phyloP scores from a whole-genome alignment of 2,329 filamentous ascomycete genomes.

The Cadophora gregata region DNA sequence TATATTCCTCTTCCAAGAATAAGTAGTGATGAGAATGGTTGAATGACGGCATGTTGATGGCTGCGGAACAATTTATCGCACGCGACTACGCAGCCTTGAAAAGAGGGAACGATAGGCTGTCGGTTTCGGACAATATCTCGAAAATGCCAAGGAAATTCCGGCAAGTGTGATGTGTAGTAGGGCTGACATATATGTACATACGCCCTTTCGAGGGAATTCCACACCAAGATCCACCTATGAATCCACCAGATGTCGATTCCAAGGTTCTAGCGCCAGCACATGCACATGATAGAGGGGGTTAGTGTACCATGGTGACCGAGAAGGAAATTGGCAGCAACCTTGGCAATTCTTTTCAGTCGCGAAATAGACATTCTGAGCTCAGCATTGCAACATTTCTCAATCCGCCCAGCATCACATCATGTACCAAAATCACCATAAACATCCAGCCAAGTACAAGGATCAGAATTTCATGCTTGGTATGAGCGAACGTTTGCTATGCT shows the following conservation, averaged over 20 bases:
- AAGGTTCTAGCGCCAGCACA: background rate
- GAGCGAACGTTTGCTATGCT: conserved; percentile 43
- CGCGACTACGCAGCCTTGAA: too few species aligned
- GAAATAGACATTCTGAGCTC: background rate
- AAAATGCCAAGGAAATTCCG: background rate
- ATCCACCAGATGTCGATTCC: background rate
- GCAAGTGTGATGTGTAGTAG: background rate
- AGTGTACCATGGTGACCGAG: background rate
- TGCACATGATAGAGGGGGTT: background rate
- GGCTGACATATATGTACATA: too few species aligned
- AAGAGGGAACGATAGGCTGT: background rate
- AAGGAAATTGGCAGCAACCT: background rate
- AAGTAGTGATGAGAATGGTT: too few species aligned
- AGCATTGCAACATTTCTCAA: background rate
- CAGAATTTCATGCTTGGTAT: conserved; percentile 30
- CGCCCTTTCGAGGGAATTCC: background rate
- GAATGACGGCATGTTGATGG: too few species aligned
- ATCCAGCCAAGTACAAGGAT: background rate
- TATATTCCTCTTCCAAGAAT: too few species aligned
- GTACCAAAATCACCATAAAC: background rate
- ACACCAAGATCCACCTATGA: background rate
- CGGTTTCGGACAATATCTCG: background rate
- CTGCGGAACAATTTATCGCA: too few species aligned
- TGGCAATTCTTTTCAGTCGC: background rate
- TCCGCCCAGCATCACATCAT: background rate